Evolutionary conservation across 768 basidiomycete species (phyloP), one percentile per base, ranked within the genome.

Genomic region (Boletus subcaerulescens): DNA sequence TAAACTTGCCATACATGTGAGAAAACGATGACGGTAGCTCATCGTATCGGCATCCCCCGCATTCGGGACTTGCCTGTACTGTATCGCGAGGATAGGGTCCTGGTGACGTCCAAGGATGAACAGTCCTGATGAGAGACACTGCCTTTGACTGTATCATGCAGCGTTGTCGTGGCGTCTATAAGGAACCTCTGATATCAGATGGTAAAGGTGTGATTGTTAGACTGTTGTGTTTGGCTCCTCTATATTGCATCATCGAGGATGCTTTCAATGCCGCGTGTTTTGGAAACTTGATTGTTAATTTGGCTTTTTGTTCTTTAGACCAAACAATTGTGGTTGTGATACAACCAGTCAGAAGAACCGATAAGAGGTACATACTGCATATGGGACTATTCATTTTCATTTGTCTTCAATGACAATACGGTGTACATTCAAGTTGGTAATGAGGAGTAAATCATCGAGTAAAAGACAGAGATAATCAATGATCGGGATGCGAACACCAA

Each of bases 121-220:
- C n/a, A 49, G 22, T 53, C 32, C 18, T 53, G 36, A 53, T 47
- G 18, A 38, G 45, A 45, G 29, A 48, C 39, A 47, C 46, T 7
- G 40, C 47, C 42, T 33, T 26, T 42, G 38, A 33, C n/a, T 15
- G 11, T 35, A 18, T 44, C 33, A 18, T 45, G n/a, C 26, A 18
- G n/a, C 42, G 31, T 49, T n/a, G 22, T 13, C 50, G 14, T 36
- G 32, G n/a, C 31, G 31, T 52, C 26, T 12, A 39, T 52, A 11
- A 53, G 43, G 4, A 15, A 32, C 15, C n/a, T 22, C 29, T 35
- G 32, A 35, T 29, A 35, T 47, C 52, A 45, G 29, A 20, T 17
- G 9, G 17, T 24, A 24, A 31, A 40, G 11, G 3, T 26, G 20
- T 33, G 31, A 13, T 32, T 14, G 38, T 33, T 22, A 31, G 20